Base-by-base conservation (phyloP, 148 eudicot species). In the Cornus florida region DNA sequence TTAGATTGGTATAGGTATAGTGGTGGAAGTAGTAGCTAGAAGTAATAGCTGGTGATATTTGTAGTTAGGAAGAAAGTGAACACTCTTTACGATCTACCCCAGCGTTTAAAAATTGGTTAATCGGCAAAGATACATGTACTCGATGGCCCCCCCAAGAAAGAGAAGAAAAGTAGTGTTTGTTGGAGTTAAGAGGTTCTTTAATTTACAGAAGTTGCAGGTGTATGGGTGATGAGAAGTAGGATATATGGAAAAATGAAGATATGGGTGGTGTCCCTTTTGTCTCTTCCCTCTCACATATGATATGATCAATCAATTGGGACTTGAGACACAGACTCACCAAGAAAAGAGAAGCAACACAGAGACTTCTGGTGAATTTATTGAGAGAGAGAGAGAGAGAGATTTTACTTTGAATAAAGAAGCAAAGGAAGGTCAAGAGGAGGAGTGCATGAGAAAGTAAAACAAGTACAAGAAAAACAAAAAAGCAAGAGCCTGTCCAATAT, bases 181-280 rank as follows among this genome's bases (percentile, higher is more conserved):
- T 79, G 77, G 70, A 48, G 77, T 80, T 41, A 80, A 62, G 48
- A 70, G 60, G 71, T 77, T 80, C 24, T 31, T 77, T 43, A 43
- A 43, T 43, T 77, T 43, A 57, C 56, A 83, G 78, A 83, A 83
- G 82, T 75, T 83, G 85, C 57, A 75, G 57, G 9, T 78, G 82
- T 78, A 67, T 74, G 78, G 73, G 75, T 57, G 64, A 72, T 82
- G 43, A 77, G 84, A 67, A 82, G 39, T 43, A 73, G 65, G 74
- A 39, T 22, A 28, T 28, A 28, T 28, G 28, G 39, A 64, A 50
- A 74, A 68, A 65, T 82, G 77, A 78, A 74, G 79, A 78, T 70
- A 73, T 78, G 78, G 82, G 75, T 78, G 77, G 72, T 72, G 59
- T 79, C 75, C 38, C 81, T 50, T 41, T 46, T 82, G 84, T 82